Evolutionary conservation across 768 basidiomycete genomes (phyloP).

Genomic region (Lactarius sanguifluus): DNA sequence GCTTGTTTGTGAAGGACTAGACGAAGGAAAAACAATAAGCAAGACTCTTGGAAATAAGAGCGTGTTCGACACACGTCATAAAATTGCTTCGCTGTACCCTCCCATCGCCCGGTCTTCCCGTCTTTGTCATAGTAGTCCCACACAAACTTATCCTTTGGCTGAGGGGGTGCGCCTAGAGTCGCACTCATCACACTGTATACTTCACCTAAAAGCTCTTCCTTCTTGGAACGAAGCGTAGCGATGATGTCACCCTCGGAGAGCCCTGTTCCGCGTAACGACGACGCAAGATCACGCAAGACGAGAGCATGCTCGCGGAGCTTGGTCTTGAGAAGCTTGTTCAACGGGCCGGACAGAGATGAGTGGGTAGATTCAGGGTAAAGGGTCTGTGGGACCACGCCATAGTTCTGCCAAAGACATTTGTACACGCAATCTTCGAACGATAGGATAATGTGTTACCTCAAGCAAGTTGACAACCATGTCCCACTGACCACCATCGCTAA

Average conservation of each 20-base stretch:
- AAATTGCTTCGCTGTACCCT: conserved; percentile 80
- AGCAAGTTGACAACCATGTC: conserved; percentile 82
- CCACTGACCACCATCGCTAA: conserved; percentile 93
- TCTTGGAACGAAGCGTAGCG: conserved; percentile 69
- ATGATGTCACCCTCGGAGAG: conserved; percentile 49
- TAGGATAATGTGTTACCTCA: conserved; percentile 41
- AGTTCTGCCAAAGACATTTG: conserved; percentile 46
- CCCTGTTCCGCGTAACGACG: conserved; percentile 50
- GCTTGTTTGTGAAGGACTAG: conserved; percentile 33
- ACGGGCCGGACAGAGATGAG: conserved; percentile 67
- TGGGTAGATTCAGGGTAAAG: conserved; percentile 84
- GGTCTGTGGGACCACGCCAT: conserved; percentile 84
- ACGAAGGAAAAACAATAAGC: conserved; percentile 11
- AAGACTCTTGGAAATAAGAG: conserved; percentile 26
- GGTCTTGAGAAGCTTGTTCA: conserved; percentile 81
- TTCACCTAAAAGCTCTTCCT: conserved; percentile 81
- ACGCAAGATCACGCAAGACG: conserved; percentile 64
- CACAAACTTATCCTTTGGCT: conserved; percentile 63
- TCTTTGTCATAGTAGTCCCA: conserved; percentile 91
- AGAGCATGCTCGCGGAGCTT: conserved; percentile 92
- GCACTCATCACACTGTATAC: conserved; percentile 83
- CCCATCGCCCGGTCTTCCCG: conserved; percentile 72
- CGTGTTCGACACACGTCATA: conserved; percentile 44
- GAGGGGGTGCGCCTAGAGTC: conserved; percentile 83
- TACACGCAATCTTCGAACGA: background rate